phyloP scores from a whole-genome alignment of 2,329 filamentous ascomycete genomes.

The Aureobasidium sp. region DNA sequence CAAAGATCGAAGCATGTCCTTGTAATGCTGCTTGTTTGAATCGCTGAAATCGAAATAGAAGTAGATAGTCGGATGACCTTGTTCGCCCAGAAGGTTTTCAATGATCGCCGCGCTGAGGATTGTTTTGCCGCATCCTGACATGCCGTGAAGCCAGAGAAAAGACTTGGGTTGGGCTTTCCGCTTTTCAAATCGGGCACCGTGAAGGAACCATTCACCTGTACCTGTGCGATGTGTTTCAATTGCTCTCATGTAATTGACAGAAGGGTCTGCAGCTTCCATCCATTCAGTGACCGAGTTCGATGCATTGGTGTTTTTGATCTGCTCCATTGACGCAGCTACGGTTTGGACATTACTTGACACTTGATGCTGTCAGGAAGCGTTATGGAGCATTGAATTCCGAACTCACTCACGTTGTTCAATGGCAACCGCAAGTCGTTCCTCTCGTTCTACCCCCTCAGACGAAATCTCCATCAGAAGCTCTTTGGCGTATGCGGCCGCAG shows the following conservation, averaged over 20 bases:
- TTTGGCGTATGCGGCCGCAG: slow-evolving; percentile 18
- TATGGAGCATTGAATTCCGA: background rate
- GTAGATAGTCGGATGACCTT: background rate
- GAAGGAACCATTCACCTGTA: background rate
- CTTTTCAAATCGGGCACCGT: background rate
- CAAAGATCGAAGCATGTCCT: background rate
- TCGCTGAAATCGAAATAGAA: background rate
- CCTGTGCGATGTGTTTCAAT: background rate
- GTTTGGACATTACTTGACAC: background rate
- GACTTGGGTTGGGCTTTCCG: background rate
- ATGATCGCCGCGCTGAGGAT: background rate
- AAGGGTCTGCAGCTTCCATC: background rate
- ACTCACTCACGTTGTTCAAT: background rate
- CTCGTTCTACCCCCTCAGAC: background rate
- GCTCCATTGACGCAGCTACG: background rate
- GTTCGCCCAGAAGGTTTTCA: background rate
- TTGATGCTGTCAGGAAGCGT: background rate
- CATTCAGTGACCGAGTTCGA: background rate
- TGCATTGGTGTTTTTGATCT: background rate
- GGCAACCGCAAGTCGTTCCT: background rate
- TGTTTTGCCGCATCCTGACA: background rate
- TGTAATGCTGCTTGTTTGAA: background rate
- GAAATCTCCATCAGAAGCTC: slow-evolving; percentile 11
- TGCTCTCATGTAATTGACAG: background rate
- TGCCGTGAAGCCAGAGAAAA: background rate